These are phyloP conservation scores for Pontederia crassipes DNA, from an alignment of 176 grass and related monocot species.

Conservation along the genomic window DNA sequence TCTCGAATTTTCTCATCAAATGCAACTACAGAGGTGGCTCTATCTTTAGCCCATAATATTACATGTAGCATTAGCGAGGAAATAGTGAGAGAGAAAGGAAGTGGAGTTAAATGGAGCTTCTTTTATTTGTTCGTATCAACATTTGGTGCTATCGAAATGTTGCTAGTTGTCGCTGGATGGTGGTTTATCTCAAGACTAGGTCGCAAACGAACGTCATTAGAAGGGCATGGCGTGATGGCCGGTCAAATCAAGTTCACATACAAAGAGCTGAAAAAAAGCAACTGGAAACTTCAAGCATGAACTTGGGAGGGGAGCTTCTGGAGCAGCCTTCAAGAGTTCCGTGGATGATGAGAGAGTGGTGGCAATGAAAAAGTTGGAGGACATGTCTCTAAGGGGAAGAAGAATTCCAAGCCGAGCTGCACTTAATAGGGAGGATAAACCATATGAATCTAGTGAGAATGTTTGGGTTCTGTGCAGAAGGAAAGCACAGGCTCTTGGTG, in stretches of 20 bases:
- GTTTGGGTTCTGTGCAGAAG: conserved; percentile 38
- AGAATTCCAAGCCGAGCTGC: conserved; percentile 42
- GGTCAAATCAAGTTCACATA: conserved; percentile 35
- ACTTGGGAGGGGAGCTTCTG: conserved; percentile 38
- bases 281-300: conserved; percentile 29
- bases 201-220: conserved; percentile 14
- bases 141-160: conserved; percentile 28
- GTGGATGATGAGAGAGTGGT: conserved; percentile 21
- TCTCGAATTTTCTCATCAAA: no score
- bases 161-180: conserved; percentile 33
- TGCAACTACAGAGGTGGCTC: not conserved
- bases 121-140: conserved; percentile 33
- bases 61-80: not conserved
- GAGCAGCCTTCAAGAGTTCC: conserved; percentile 34
- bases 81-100: not conserved
- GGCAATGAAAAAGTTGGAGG: conserved; percentile 36
- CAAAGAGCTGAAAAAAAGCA: conserved; percentile 33
- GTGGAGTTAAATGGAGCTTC: conserved; percentile 25
- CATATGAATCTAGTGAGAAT: conserved; percentile 74
- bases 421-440: conserved; percentile 38
- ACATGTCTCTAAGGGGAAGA: conserved; percentile 32
- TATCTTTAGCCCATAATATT: not conserved
- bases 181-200: conserved; percentile 34
- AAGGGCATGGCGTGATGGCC: conserved; percentile 34
- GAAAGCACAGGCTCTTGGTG: conserved; percentile 27